Evolutionary conservation across 495 filamentous ascomycete species (phyloP), one percentile per base, ranked within the genome.

Genomic region (Chaetomium fimeti): DNA sequence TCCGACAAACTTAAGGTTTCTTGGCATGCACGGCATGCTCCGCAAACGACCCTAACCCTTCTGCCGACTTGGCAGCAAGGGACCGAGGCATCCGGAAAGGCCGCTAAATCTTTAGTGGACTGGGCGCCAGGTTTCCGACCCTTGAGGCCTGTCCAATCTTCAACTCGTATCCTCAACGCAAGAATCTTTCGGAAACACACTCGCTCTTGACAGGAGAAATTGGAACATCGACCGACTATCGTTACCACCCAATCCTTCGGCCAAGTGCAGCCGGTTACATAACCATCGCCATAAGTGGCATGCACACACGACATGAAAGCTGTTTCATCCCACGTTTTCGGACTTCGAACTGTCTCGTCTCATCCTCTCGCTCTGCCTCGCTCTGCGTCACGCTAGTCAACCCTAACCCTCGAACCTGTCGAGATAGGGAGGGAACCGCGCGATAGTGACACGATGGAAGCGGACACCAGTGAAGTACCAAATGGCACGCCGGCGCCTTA

Each of bases 401-500:
- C 62, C 62, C 62, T 64, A 64, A 64, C 62, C 62, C 62, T 45
- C 53, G 29, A 0, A 8, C 20, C 24, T 5, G 45, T 6, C 3
- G n/a, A n/a, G n/a, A n/a, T 49, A n/a, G 45, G 2, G 13, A 20
- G 20, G n/a, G n/a, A 47, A 49, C n/a, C 1, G 28, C 29, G n/a
- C n/a, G n/a, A n/a, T n/a, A n/a, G n/a, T n/a, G n/a, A n/a, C n/a
- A n/a, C n/a, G 22, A 67, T 67, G 68, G 68, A 64, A 7, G 11
- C 29, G n/a, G 54, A 57, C 1, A 18, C 47, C 22, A 57, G 13
- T 20, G 25, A n/a, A 42, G 61, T 29, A 15, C 25, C 27, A 11
- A 56, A 55, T 25, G 67, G 63, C 24, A 71, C 54, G 42, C 72
- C 76, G 8, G 77, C 77, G 5, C 73, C 75, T 16, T 80, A 82